Evolutionary conservation across 139 green algal genomes (phyloP), one percentile per base, ranked within the genome.

Genomic region (Auxenochlorella pyrenoidosa): DNA sequence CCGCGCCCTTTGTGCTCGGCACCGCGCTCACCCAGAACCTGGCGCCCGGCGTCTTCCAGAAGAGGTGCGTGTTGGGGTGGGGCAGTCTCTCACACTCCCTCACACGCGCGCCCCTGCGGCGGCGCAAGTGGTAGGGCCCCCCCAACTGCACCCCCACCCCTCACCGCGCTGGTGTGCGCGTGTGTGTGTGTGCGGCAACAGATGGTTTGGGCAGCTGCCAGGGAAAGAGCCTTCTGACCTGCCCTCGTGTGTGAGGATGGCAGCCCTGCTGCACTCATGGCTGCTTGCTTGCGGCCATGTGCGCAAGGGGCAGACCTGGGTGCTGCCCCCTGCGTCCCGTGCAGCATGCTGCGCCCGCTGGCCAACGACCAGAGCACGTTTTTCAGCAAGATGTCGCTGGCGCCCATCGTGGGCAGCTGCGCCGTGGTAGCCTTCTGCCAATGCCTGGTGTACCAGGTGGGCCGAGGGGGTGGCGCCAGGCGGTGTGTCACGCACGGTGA

Each of bases 1-100:
- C 80, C 15, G 60, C 38, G 12, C 80, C 80, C 30, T 85, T 77
- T 32, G 41, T 85, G 80, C 38, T 44, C 8, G 80, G 63, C 40
- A 85, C 80, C 28, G 6, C 63, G 12, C 15, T 47, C 1, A n/a
- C 78, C 18, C 38, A 83, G 16, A 22, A 19, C 18, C 24, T 71
- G 15, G 78, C 78, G 10, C 54, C 54, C 2, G 10, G 30, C n/a
- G 13, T 71, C 30, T 22, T 83, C 32, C 44, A 32, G 28, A 83
- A 83, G 78, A 83, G 80, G 80, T 85, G 80, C 34, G 79, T 3
- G 51, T 10, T 10, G n/a, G 28, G 5, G 68, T 4, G 15, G 28
- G n/a, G n/a, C n/a, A n/a, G n/a, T n/a, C n/a, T n/a, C n/a, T n/a
- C n/a, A n/a, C n/a, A n/a, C n/a, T n/a, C n/a, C n/a, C n/a, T n/a